phyloP scores from a whole-genome alignment of 2,329 filamentous ascomycete genomes.

The Colletotrichum sp. region DNA sequence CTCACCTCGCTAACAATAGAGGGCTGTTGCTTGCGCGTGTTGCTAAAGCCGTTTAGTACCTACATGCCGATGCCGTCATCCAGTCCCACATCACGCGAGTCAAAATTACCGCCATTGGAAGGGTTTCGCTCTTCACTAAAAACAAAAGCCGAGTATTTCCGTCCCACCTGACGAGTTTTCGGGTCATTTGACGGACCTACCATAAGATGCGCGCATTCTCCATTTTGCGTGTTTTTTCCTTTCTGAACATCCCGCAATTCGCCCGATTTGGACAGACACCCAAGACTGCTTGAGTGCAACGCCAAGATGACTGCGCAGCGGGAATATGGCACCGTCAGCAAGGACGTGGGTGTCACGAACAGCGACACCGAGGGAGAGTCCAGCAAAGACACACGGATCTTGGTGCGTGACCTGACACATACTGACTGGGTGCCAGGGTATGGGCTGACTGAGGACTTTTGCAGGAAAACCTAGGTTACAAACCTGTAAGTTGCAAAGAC shows the following conservation, averaged over 20 bases:
- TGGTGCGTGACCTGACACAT: background rate
- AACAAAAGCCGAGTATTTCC: background rate
- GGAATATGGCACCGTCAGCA: background rate
- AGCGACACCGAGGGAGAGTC: background rate
- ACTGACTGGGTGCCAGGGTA: background rate
- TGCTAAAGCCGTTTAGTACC: background rate
- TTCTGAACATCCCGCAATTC: background rate
- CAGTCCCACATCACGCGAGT: constrained; percentile 1
- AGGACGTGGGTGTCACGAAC: background rate
- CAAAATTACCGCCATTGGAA: background rate
- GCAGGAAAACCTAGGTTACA: constrained; percentile 15
- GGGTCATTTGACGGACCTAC: background rate
- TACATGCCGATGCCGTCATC: background rate
- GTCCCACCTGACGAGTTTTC: background rate
- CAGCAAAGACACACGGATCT: background rate
- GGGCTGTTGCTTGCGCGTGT: background rate
- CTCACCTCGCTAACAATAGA: background rate
- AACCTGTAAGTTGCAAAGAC: background rate
- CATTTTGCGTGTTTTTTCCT: background rate
- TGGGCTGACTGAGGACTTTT: background rate
- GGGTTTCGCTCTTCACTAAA: background rate
- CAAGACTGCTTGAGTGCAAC: background rate
- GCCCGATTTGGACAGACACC: background rate
- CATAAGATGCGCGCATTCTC: background rate
- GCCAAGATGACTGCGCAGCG: background rate